These are phyloP conservation scores for Prunus armeniaca DNA, from an alignment of 306 rosid genomes.

Conservation along the genomic window DNA sequence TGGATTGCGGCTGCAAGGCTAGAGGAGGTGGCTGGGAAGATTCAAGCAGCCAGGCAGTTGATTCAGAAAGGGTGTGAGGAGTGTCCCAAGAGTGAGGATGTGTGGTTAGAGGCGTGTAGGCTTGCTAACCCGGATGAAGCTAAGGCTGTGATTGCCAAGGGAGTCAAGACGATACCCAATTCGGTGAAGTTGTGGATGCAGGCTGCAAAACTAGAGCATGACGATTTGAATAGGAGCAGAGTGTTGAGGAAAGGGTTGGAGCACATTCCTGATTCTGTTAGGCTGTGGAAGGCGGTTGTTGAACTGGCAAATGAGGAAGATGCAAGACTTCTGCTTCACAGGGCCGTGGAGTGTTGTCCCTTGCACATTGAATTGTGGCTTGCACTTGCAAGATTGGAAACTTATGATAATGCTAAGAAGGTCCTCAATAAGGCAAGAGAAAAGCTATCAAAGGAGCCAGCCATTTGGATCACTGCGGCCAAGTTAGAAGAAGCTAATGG, in stretches of 20 bases:
- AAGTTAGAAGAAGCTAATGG: slow-evolving; percentile 97
- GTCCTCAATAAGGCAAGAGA: slow-evolving; percentile 82
- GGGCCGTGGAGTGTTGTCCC: slow-evolving; percentile 91
- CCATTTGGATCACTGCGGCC: slow-evolving; percentile 89
- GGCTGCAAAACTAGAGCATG: slow-evolving; percentile 77
- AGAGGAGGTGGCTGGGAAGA: slow-evolving; percentile 87
- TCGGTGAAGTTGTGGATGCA: slow-evolving; percentile 89
- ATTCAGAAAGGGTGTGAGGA: slow-evolving; percentile 85
- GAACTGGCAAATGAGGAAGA: slow-evolving; percentile 89
- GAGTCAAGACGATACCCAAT: slow-evolving; percentile 74
- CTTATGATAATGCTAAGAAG: slow-evolving; percentile 75
- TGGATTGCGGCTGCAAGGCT: slow-evolving; percentile 92
- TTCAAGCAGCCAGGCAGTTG: slow-evolving; percentile 75
- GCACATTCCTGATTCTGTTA: slow-evolving; percentile 84
- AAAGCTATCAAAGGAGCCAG: slow-evolving; percentile 79
- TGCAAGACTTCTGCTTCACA: slow-evolving; percentile 77
- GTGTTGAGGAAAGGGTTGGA: slow-evolving; percentile 87
- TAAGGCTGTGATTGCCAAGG: slow-evolving; percentile 76
- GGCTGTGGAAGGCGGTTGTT: slow-evolving; percentile 94
- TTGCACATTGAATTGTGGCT: slow-evolving; percentile 91
- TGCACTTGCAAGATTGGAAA: slow-evolving; percentile 85
- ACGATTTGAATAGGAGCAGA: slow-evolving; percentile 62
- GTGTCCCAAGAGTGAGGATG: slow-evolving; percentile 86
- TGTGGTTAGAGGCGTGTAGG: slow-evolving; percentile 93
- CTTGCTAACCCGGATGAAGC: slow-evolving; percentile 84